Base-by-base conservation (phyloP, 2,329 filamentous ascomycete species). In the Phyllosticta capitalensis region DNA sequence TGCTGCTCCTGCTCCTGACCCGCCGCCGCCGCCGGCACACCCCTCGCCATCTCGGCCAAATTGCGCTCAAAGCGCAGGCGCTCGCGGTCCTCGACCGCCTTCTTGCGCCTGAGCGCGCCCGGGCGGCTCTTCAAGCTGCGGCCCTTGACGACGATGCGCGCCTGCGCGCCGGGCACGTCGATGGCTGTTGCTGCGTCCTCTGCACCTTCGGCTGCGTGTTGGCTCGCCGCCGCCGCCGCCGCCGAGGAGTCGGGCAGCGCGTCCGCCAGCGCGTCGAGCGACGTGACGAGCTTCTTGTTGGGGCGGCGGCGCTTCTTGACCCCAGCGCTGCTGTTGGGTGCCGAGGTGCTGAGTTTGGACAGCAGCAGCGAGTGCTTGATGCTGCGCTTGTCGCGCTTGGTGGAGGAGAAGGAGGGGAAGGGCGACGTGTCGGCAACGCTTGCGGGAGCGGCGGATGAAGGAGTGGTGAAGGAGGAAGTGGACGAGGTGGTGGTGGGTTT, bases 361-460 rank as follows among this genome's bases (percentile, higher is more conserved):
- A 95, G 78, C 64, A 97, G 90, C 14, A 85, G 76, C 0, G 88
- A 87, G 78, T 90, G 90, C 70, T 91, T 92, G 67, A 95, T 89
- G 33, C 81, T 77, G 22, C 87, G 88, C 77, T 92, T 95, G 77
- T 95, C 89, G 69, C 83, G 86, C 75, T 96, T 97, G 63, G 81
- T 85, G 58, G 84, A 81, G 62, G 84, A 77, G 73, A 92, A 92
- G 14, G 81, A 78, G 54, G 75, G 69, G 65, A 60, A 60, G 5
- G 54, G 49, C 38, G 38, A n/a, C 9, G 45, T 51, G 26, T 60
- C 58, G 5, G 48, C 38, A 51, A 21, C 52, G 54, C 26, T 56
- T 14, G 26, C 33, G 75, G 68, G 56, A 80, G 81, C 70, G 62
- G 3, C 62, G 56, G 14, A 61, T 52, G 54, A 52, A 26, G 24